phyloP scores from a whole-genome alignment of 2,329 filamentous ascomycete species.

The Arthrinium phaeospermum region DNA sequence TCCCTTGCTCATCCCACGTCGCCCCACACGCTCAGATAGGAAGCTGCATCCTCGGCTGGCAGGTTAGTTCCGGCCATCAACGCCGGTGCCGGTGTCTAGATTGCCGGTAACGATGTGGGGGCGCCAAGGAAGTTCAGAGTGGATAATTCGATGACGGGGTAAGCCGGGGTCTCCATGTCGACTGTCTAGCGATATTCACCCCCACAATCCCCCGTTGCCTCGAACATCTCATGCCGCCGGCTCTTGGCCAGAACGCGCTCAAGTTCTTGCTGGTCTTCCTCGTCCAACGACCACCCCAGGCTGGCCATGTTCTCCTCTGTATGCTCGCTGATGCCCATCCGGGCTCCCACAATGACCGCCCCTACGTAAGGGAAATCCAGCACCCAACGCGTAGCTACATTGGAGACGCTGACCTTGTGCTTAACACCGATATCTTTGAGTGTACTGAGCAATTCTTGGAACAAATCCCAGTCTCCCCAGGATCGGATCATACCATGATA shows the following conservation, averaged over 20 bases:
- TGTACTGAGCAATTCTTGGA: conserved; percentile 36
- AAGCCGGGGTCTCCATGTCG: not conserved
- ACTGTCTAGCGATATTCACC: conserved; percentile 34
- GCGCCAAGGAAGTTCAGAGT: not conserved
- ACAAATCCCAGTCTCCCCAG: conserved; percentile 39
- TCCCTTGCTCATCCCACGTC: not conserved
- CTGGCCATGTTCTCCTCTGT: conserved; percentile 35
- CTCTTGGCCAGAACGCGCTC: conserved; percentile 29
- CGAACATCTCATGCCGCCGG: conserved; percentile 31
- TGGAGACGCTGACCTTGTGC: conserved; percentile 36
- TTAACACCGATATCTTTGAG: conserved; percentile 33
- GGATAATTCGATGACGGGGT: not conserved
- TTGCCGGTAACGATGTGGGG: not conserved
- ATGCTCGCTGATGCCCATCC: conserved; percentile 37
- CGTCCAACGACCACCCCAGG: conserved; percentile 34
- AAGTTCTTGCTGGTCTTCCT: conserved; percentile 33
- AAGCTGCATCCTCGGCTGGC: not conserved
- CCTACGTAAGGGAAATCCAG: conserved; percentile 40
- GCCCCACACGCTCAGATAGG: not conserved
- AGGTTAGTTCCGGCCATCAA: not conserved
- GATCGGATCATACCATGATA: conserved; percentile 40
- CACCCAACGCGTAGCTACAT: conserved; percentile 42
- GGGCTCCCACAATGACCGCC: conserved; percentile 42
- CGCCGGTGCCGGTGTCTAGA: conserved; percentile 8
- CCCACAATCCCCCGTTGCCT: conserved; percentile 40